phyloP scores from a whole-genome alignment of 1,139 yeast genomes.

The Yamadazyma oceani region DNA sequence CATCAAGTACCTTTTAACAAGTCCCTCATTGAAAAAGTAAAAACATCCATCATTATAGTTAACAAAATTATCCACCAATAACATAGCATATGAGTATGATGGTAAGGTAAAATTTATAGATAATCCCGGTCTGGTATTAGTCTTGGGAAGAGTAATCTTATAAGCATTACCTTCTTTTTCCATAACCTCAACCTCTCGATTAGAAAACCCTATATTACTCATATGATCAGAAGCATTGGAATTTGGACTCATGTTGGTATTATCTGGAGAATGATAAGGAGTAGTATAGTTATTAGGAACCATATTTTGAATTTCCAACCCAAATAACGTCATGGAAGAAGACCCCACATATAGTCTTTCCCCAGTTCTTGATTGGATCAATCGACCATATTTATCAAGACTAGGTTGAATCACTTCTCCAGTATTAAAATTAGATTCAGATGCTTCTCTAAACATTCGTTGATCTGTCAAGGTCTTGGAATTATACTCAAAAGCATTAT shows the following conservation, averaged over 20 bases:
- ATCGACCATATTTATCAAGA: slow-evolving; percentile 65
- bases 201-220: slow-evolving; percentile 11
- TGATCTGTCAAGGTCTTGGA: slow-evolving; percentile 16
- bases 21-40: slow-evolving; percentile 81
- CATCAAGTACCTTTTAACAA: slow-evolving; percentile 64
- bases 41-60: slow-evolving; percentile 84
- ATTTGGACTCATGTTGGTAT: slow-evolving; percentile 11
- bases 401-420: slow-evolving; percentile 63
- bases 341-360: slow-evolving; percentile 76
- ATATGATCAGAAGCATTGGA: slow-evolving; percentile 7
- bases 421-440: slow-evolving; percentile 14
- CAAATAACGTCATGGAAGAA: slow-evolving; percentile 78
- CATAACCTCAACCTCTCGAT: slow-evolving; percentile 46
- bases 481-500: slow-evolving; percentile 16
- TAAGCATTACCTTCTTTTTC: slow-evolving; percentile 78
- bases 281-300: slow-evolving; percentile 30
- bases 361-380: slow-evolving; percentile 72
- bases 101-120: slow-evolving; percentile 72
- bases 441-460: slow-evolving; percentile 13
- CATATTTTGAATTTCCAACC: slow-evolving; percentile 69
- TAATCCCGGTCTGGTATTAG: slow-evolving; percentile 65
- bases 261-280: slow-evolving; percentile 9
- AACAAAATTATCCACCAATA: slow-evolving; percentile 72
- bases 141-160: slow-evolving; percentile 64
- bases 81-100: slow-evolving; percentile 72